These are phyloP conservation scores for Suillus subalutaceus DNA, from an alignment of 768 basidiomycete species.

Conservation along the genomic window DNA sequence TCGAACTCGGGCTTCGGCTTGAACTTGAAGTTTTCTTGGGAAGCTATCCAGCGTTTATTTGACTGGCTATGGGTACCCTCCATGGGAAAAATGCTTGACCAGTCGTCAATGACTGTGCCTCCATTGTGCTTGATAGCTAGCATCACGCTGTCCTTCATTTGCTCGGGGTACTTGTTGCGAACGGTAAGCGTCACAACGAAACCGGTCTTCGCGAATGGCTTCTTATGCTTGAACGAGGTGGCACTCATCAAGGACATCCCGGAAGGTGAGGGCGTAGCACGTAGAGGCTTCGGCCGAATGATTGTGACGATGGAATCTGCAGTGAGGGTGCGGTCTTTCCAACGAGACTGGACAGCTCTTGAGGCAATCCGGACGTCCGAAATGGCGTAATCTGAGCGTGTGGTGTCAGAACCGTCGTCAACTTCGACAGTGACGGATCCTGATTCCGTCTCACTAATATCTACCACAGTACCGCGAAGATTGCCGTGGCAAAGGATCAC, in stretches of 20 bases:
- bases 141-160: slow-evolving; percentile 47
- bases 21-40: slow-evolving; percentile 48
- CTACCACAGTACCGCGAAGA: slow-evolving; percentile 32
- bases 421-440: slow-evolving; percentile 40
- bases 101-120: slow-evolving; percentile 65
- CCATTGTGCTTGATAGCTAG: slow-evolving; percentile 50
- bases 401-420: slow-evolving; percentile 39
- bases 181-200: slow-evolving; percentile 59
- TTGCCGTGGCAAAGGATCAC: slow-evolving; percentile 43
- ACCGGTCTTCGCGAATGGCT: slow-evolving; percentile 51
- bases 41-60: slow-evolving; percentile 57
- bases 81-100: slow-evolving; percentile 57
- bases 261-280: slow-evolving; percentile 52
- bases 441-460: slow-evolving; percentile 35
- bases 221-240: slow-evolving; percentile 37
- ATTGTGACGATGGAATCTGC: slow-evolving; percentile 46
- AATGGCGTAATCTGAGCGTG: slow-evolving; percentile 33
- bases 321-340: slow-evolving; percentile 55
- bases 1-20: slow-evolving; percentile 40
- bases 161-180: slow-evolving; percentile 37
- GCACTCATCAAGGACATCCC: slow-evolving; percentile 44
- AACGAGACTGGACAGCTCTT: slow-evolving; percentile 51
- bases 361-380: slow-evolving; percentile 51
- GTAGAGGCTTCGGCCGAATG: slow-evolving; percentile 37
- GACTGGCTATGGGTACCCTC: slow-evolving; percentile 48